phyloP scores from a whole-genome alignment of 2,329 filamentous ascomycete species.

The Talaromyces piceae region DNA sequence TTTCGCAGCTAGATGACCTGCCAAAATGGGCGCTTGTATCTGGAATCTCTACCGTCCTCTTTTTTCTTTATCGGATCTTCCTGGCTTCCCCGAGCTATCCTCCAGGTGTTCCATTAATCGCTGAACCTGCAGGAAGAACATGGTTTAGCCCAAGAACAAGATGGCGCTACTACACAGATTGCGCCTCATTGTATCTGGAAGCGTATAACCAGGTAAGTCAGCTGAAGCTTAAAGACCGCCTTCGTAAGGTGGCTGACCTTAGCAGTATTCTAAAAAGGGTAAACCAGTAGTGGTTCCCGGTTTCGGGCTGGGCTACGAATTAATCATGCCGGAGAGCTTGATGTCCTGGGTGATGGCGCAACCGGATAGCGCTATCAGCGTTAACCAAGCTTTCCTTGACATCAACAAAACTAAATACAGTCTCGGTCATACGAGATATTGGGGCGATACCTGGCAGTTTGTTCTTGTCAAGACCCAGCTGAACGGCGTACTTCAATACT shows the following conservation, averaged over 20 bases:
- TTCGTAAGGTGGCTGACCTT: not conserved
- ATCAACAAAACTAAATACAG: constrained; percentile 32
- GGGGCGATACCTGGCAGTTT: constrained; percentile 28
- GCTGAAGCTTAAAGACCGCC: not conserved
- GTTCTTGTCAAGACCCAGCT: constrained; percentile 16
- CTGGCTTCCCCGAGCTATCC: constrained; percentile 3
- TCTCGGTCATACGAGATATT: constrained; percentile 29
- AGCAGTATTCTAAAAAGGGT: constrained; percentile 38
- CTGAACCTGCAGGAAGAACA: not conserved
- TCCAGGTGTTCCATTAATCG: not conserved
- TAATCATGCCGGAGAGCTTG: constrained; percentile 36
- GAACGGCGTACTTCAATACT: constrained; percentile 15
- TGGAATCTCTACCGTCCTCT: not conserved
- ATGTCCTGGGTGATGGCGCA: constrained; percentile 37
- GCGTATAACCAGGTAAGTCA: not conserved
- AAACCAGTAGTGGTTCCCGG: constrained; percentile 37
- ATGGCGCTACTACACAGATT: not conserved
- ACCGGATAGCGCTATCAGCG: constrained; percentile 31
- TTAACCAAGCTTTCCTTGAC: constrained; percentile 32
- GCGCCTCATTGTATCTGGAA: not conserved
- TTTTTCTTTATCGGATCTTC: not conserved
- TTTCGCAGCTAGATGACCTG: not conserved
- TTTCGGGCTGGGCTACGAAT: constrained; percentile 33
- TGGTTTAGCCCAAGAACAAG: not conserved
- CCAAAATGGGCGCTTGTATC: not conserved